Percentiles rank a stretch among this genome's conserved stretches.
These are phyloP conservation scores for Mycena leptocephala DNA, from an alignment of 768 basidiomycete genomes.

Conservation along the genomic window DNA sequence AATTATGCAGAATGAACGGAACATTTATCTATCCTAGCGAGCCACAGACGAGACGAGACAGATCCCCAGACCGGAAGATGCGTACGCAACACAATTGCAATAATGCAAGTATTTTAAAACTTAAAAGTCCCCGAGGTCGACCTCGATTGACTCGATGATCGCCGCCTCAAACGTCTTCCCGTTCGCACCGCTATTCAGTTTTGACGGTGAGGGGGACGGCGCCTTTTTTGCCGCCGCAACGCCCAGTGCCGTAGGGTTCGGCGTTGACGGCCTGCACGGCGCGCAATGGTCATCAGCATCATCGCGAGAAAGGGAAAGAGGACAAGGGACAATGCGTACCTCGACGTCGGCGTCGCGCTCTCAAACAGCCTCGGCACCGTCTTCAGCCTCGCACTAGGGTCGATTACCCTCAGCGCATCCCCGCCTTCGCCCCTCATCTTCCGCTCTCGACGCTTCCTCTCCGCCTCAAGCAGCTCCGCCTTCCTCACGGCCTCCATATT, in stretches of 20 bases:
- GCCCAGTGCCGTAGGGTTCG: slow-evolving; percentile 58
- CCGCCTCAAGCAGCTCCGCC: slow-evolving; percentile 80
- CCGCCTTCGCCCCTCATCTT: too few species aligned
- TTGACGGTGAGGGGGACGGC: slow-evolving; percentile 11
- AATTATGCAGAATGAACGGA: background rate
- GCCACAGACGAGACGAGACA: too few species aligned
- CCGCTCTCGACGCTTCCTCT: slow-evolving; percentile 80
- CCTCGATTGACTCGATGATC: slow-evolving; percentile 46
- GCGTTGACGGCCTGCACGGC: slow-evolving; percentile 65
- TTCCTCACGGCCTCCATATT: slow-evolving; percentile 87
- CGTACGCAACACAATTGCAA: background rate
- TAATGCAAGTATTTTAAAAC: background rate
- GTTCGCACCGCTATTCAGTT: background rate
- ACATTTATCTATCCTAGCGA: background rate
- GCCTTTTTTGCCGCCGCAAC: background rate
- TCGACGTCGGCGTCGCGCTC: slow-evolving; percentile 67
- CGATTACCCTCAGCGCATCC: slow-evolving; percentile 57
- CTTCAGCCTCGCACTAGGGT: slow-evolving; percentile 80
- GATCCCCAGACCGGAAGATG: background rate
- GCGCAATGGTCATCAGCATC: slow-evolving; percentile 12
- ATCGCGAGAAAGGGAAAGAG: background rate
- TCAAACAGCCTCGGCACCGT: slow-evolving; percentile 74
- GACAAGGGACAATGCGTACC: too few species aligned
- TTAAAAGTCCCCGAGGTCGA: slow-evolving; percentile 39
- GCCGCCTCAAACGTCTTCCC: slow-evolving; percentile 32